These are phyloP conservation scores for Mycena citricolor DNA, from an alignment of 1,284 basidiomycete species.

Conservation along the genomic window DNA sequence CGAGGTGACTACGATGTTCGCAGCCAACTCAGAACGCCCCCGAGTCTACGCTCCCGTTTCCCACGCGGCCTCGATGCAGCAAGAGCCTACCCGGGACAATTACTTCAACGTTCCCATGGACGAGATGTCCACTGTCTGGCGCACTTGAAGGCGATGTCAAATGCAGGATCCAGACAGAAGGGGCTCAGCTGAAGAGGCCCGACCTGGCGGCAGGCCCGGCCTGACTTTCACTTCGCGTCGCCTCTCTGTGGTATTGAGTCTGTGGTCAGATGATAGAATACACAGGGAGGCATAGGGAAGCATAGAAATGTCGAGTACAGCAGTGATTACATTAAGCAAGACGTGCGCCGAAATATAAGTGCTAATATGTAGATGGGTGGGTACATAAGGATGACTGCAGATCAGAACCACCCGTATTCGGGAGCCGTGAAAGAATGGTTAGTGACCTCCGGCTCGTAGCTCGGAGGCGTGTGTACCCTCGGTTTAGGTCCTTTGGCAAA, in stretches of 20 bases:
- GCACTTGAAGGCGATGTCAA: slow-evolving; percentile 16
- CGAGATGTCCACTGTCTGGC: slow-evolving; percentile 15
- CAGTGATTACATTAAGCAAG: not conserved
- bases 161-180: too few species aligned
- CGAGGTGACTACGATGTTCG: slow-evolving; percentile 21
- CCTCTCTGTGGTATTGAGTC: slow-evolving; percentile 3
- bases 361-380: not conserved
- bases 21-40: slow-evolving; percentile 11
- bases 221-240: too few species aligned
- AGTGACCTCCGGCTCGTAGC: slow-evolving; percentile 17
- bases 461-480: slow-evolving; percentile 16
- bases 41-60: slow-evolving; percentile 19
- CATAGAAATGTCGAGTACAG: not conserved
- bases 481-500: slow-evolving; percentile 27
- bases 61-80: slow-evolving; percentile 11
- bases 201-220: too few species aligned
- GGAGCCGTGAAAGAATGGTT: slow-evolving; percentile 16
- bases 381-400: not conserved
- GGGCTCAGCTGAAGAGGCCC: too few species aligned
- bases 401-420: slow-evolving; percentile 11
- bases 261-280: slow-evolving; percentile 3
- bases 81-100: slow-evolving; percentile 12
- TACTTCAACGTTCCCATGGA: slow-evolving; percentile 21
- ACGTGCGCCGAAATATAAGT: not conserved
- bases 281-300: not conserved